These are phyloP conservation scores for Petasospora fabianii DNA, from an alignment of 1,139 yeast species.

Conservation along the genomic window DNA sequence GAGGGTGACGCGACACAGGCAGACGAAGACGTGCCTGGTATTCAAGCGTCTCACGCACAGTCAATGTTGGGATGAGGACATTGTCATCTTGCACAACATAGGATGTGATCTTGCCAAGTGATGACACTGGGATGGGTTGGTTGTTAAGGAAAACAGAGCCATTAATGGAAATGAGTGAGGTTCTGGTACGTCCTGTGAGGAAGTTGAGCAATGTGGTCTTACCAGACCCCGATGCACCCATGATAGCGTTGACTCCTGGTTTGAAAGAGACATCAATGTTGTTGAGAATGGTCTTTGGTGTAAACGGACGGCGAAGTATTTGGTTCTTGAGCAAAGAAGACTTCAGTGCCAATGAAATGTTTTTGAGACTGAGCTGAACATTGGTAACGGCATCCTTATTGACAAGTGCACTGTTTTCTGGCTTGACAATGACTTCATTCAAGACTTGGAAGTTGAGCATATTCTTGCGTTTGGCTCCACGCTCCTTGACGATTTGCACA, in stretches of 20 bases:
- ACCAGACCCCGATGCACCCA: conserved; percentile 91
- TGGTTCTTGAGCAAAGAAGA: conserved; percentile 3
- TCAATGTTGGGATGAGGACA: conserved; percentile 62
- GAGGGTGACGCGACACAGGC: conserved; percentile 29
- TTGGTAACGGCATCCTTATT: not conserved
- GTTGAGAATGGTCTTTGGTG: conserved; percentile 7
- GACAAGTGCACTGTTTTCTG: not conserved
- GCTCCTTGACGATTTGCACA: conserved; percentile 13
- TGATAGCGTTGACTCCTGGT: conserved; percentile 73
- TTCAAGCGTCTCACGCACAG: conserved; percentile 72
- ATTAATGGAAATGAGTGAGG: conserved; percentile 15
- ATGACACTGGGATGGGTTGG: conserved; percentile 38
- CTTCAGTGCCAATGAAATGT: conserved; percentile 6
- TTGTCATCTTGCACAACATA: conserved; percentile 83
- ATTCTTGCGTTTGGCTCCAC: conserved; percentile 1
- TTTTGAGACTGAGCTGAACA: conserved; percentile 3
- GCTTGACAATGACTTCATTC: too few species aligned
- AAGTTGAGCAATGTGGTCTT: conserved; percentile 70
- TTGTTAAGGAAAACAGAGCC: conserved; percentile 44
- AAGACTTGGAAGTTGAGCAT: not conserved
- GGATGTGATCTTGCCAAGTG: conserved; percentile 56
- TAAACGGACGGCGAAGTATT: conserved; percentile 4
- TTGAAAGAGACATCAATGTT: conserved; percentile 52
- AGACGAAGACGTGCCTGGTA: conserved; percentile 71
- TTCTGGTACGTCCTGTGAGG: conserved; percentile 52